Evolutionary conservation across 2,329 filamentous ascomycete species (phyloP).

Genomic region (Clarireedia hainanense): DNA sequence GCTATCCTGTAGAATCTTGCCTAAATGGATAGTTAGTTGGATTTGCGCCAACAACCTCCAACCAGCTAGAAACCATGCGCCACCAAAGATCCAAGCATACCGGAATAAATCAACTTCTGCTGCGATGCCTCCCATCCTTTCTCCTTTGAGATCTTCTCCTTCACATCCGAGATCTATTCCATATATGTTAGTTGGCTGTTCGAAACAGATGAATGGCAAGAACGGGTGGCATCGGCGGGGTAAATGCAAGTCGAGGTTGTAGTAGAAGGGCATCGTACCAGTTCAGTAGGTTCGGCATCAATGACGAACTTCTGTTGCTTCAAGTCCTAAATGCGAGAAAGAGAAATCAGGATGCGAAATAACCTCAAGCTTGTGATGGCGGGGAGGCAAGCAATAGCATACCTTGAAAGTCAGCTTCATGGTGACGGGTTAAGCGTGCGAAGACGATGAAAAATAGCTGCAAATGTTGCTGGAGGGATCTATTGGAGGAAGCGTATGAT

Average conservation of each 20-base stretch:
- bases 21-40: constrained; percentile 40
- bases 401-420: constrained; percentile 72
- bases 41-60: constrained; percentile 1
- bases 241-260: neutral
- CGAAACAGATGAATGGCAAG: neutral
- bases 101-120: constrained; percentile 97
- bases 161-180: constrained; percentile 73
- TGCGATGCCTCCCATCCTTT: constrained; percentile 89
- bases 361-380: constrained; percentile 13
- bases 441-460: neutral
- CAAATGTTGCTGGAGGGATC: too few relatives aligned
- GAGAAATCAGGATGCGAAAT: constrained; percentile 17
- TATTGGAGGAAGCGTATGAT: too few relatives aligned
- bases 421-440: constrained; percentile 30
- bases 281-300: constrained; percentile 87
- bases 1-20: constrained; percentile 97
- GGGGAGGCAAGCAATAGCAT: constrained; percentile 21
- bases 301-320: constrained; percentile 98
- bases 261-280: constrained; percentile 51
- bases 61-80: neutral
- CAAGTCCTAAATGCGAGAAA: constrained; percentile 61
- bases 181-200: constrained; percentile 8
- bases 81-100: constrained; percentile 41
- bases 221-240: neutral
- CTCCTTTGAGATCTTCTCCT: constrained; percentile 84